A percentile compares a stretch with the other conserved stretches of the same genome.
phyloP scores from a whole-genome alignment of 441 rosid genomes.

The Adansonia gregorii region DNA sequence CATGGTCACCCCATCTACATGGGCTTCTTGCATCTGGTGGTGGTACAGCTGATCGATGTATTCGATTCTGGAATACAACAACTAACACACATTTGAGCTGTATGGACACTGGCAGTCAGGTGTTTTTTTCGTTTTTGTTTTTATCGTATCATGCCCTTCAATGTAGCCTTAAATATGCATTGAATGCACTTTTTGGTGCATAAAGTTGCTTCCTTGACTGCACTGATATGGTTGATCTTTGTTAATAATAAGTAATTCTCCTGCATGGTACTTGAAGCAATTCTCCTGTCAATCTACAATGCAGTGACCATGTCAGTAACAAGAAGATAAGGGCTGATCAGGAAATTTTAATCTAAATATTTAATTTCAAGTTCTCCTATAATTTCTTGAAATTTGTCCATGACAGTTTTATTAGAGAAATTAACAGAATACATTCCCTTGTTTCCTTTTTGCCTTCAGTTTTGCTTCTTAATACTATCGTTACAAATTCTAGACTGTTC shows the following conservation, averaged over 20 bases:
- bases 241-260: too few relatives aligned
- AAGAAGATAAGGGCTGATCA: not conserved
- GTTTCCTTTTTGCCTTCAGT: not conserved
- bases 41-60: slow-evolving; percentile 94
- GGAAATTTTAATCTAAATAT: not conserved
- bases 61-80: slow-evolving; percentile 97
- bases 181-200: not conserved
- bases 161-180: slow-evolving; percentile 7
- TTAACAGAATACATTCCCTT: not conserved
- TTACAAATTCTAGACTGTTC: not conserved
- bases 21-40: slow-evolving; percentile 99
- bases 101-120: slow-evolving; percentile 96
- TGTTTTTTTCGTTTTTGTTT: slow-evolving; percentile 28
- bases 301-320: not conserved
- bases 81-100: slow-evolving; percentile 87
- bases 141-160: not conserved
- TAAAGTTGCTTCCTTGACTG: slow-evolving; percentile 14
- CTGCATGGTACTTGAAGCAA: not conserved
- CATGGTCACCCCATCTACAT: slow-evolving; percentile 98
- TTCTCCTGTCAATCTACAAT: not conserved
- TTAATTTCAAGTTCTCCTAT: slow-evolving; percentile 13
- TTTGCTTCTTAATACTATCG: not conserved
- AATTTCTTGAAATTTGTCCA: not conserved
- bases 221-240: slow-evolving; percentile 2
- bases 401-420: slow-evolving; percentile 1